A percentile compares a stretch with the other conserved stretches of the same genome.
Evolutionary conservation across 1,139 yeast species (phyloP).

Genomic region (Tardiomyces blankii): DNA sequence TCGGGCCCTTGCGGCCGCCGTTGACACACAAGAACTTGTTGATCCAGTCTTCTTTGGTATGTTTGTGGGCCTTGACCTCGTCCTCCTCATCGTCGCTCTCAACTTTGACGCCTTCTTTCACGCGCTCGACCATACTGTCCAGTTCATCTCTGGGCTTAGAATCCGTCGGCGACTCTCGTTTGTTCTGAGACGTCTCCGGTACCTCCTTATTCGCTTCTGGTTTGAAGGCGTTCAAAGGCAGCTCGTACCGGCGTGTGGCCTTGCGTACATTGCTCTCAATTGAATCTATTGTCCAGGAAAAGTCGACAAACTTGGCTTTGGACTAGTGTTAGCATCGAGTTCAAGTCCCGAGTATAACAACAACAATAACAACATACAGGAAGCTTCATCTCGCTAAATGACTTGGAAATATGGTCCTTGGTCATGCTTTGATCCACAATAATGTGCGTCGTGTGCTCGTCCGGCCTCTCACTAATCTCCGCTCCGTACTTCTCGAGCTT

Average conservation of each 20-base stretch:
- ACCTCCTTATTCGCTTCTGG: too few relatives aligned
- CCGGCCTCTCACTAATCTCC: background rate
- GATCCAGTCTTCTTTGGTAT: constrained; percentile 2
- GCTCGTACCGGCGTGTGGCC: too few relatives aligned
- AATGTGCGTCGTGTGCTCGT: background rate
- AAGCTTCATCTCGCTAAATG: too few relatives aligned
- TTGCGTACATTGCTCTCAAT: background rate
- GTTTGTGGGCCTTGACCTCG: background rate
- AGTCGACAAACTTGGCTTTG: background rate
- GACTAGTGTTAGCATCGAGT: background rate
- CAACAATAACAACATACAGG: too few relatives aligned
- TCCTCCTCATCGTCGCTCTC: background rate
- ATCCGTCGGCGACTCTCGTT: background rate
- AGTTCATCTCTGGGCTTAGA: background rate
- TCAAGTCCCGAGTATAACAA: too few relatives aligned
- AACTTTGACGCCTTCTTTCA: background rate
- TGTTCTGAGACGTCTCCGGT: background rate
- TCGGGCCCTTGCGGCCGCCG: background rate
- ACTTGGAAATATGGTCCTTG: too few relatives aligned
- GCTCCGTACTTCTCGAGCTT: background rate
- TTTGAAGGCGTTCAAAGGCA: too few relatives aligned
- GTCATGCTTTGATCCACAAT: background rate
- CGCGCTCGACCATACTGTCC: background rate
- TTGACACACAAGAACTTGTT: constrained; percentile 5
- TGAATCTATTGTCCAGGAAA: background rate